phyloP scores from a whole-genome alignment of 208 protist species.

The Acanthamoeba castellanii region DNA sequence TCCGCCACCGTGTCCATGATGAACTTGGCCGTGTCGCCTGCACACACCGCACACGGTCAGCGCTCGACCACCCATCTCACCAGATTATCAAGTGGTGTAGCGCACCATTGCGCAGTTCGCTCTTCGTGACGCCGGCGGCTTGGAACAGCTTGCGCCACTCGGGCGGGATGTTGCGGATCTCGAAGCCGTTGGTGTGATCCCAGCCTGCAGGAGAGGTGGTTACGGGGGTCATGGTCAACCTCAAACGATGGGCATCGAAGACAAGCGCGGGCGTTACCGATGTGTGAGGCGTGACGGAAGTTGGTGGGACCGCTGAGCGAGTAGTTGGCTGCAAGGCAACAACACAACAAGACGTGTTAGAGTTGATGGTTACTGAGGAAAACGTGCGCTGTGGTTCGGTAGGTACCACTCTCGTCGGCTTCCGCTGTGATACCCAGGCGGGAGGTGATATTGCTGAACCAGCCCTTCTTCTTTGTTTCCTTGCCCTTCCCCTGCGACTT shows the following conservation, averaged over 20 bases:
- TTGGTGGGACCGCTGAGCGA: conserved; percentile 64
- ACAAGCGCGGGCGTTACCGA: neutral
- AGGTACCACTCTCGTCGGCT: neutral
- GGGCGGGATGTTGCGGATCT: conserved; percentile 76
- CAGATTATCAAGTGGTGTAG: neutral
- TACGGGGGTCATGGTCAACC: neutral
- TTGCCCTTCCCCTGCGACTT: neutral
- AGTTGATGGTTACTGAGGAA: neutral
- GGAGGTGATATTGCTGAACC: neutral
- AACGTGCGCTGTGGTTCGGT: neutral
- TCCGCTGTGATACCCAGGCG: neutral
- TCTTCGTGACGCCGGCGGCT: conserved; percentile 82
- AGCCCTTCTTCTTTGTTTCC: conserved; percentile 17
- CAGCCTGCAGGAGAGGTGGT: conserved; percentile 56
- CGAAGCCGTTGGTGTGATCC: conserved; percentile 78
- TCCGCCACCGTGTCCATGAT: conserved; percentile 73
- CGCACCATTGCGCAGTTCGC: conserved; percentile 76
- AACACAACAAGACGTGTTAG: no score
- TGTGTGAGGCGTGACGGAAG: conserved; percentile 80
- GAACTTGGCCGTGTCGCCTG: conserved; percentile 78
- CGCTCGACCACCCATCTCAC: no score
- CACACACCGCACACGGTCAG: neutral
- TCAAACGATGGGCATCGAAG: neutral
- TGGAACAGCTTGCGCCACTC: conserved; percentile 83
- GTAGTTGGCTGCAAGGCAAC: neutral